Evolutionary conservation across 306 rosid species (phyloP).

Genomic region (Psophocarpus tetragonolobus): DNA sequence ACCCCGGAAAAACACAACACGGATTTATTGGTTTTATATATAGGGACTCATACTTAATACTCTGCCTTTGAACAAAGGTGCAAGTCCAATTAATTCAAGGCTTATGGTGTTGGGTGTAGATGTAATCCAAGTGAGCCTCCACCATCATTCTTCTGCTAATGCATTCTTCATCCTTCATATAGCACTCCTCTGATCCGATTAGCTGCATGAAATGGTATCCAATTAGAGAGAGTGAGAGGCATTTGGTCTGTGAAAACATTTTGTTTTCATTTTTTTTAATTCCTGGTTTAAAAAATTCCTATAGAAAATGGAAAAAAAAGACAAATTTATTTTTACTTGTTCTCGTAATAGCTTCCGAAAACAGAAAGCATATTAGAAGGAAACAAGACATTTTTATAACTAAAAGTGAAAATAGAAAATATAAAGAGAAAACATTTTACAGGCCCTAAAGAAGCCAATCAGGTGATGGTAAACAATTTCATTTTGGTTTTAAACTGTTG

Average conservation of each 20-base stretch:
- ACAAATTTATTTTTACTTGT: background rate
- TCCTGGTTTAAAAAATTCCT: background rate
- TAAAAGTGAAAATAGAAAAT: background rate
- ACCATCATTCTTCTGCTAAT: constrained; percentile 59
- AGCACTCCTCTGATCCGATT: constrained; percentile 53
- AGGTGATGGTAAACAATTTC: background rate
- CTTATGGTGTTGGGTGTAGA: constrained; percentile 66
- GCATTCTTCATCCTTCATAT: constrained; percentile 50
- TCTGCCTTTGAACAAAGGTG: background rate
- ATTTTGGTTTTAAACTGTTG: background rate
- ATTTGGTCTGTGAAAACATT: background rate
- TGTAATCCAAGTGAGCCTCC: constrained; percentile 86
- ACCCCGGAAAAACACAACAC: background rate
- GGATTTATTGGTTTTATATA: constrained; percentile 13
- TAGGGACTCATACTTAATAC: background rate
- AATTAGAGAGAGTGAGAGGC: background rate
- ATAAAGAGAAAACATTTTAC: background rate
- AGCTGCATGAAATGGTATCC: constrained; percentile 18
- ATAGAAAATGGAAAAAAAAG: background rate
- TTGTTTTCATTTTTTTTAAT: background rate
- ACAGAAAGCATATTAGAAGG: background rate
- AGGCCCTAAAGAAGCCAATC: background rate
- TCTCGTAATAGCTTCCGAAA: background rate
- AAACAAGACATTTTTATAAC: background rate
- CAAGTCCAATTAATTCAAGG: constrained; percentile 37